Conservation (phyloP, 2,329 filamentous ascomycete species). For the Aspergillus sp. region DNA sequence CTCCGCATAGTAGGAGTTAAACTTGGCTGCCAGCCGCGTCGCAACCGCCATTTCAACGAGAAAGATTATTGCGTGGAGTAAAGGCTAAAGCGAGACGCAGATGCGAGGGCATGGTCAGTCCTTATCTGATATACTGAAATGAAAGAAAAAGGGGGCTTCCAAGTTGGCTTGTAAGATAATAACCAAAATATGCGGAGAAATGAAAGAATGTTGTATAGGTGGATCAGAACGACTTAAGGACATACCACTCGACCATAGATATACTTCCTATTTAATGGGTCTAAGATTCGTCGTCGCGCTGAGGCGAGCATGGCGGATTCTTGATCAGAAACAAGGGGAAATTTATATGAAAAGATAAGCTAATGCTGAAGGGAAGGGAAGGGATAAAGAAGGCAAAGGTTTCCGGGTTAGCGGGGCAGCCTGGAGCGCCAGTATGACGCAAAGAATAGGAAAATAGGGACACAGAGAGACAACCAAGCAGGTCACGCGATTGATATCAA, state of each 20-base stretch:
- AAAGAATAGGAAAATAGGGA: slow-evolving; percentile 14
- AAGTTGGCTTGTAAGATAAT: not conserved
- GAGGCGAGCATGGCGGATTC: slow-evolving; percentile 33
- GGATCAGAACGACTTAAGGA: not conserved
- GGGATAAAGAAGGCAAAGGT: slow-evolving; percentile 15
- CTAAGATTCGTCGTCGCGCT: slow-evolving; percentile 34
- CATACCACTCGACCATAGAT: slow-evolving; percentile 40
- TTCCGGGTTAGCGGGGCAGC: slow-evolving; percentile 16
- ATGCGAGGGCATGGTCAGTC: slow-evolving; percentile 1
- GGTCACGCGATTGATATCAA: too few species aligned
- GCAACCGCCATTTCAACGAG: slow-evolving; percentile 82
- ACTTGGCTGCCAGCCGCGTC: slow-evolving; percentile 72
- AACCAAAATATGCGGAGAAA: not conserved
- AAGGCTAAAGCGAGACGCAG: slow-evolving; percentile 52
- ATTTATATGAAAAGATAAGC: slow-evolving; percentile 2
- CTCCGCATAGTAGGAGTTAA: slow-evolving; percentile 89
- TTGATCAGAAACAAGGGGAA: slow-evolving; percentile 9
- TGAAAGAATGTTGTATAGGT: not conserved
- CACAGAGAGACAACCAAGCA: not conserved
- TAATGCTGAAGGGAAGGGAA: slow-evolving; percentile 3
- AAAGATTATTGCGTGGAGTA: slow-evolving; percentile 77
- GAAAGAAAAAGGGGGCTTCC: not conserved
- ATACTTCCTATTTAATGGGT: slow-evolving; percentile 40
- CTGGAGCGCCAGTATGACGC: slow-evolving; percentile 32
- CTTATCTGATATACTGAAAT: too few species aligned